Percentiles rank a stretch among this genome's conserved stretches.
Evolutionary conservation across 495 filamentous ascomycete species (phyloP).

Genomic region (Hypoxylon perforatum): DNA sequence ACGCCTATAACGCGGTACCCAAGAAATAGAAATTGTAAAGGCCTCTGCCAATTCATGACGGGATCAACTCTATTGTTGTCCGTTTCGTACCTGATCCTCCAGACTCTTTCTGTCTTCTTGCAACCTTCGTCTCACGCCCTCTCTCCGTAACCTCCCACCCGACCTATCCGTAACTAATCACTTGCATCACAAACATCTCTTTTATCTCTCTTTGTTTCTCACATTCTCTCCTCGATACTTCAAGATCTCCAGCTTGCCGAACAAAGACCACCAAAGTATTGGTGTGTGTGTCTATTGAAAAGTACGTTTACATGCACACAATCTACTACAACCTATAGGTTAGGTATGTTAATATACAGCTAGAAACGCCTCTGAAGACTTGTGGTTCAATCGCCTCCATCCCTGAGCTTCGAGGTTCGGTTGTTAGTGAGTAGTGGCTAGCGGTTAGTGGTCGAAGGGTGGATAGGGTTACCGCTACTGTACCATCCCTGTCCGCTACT

Average conservation of each 20-base stretch:
- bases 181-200: not conserved
- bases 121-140: too few relatives aligned
- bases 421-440: too few relatives aligned
- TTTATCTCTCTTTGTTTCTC: not conserved
- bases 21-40: not conserved
- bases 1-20: conserved; percentile 13
- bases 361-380: conserved; percentile 31
- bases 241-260: too few relatives aligned
- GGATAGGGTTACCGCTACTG: conserved; percentile 41
- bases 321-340: not conserved
- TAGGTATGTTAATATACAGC: not conserved
- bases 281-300: too few relatives aligned
- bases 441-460: conserved; percentile 2
- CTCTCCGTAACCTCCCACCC: too few relatives aligned
- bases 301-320: too few relatives aligned
- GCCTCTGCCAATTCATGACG: conserved; percentile 30
- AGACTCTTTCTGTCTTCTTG: too few relatives aligned
- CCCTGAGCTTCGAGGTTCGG: conserved; percentile 7
- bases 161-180: conserved; percentile 19
- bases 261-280: too few relatives aligned
- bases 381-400: conserved; percentile 10
- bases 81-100: conserved; percentile 30
- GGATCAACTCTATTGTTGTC: conserved; percentile 30
- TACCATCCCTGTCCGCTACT: conserved; percentile 37
- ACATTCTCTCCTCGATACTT: too few relatives aligned